Evolutionary conservation across 768 basidiomycete species (phyloP).

Genomic region (Mycena polygramma): DNA sequence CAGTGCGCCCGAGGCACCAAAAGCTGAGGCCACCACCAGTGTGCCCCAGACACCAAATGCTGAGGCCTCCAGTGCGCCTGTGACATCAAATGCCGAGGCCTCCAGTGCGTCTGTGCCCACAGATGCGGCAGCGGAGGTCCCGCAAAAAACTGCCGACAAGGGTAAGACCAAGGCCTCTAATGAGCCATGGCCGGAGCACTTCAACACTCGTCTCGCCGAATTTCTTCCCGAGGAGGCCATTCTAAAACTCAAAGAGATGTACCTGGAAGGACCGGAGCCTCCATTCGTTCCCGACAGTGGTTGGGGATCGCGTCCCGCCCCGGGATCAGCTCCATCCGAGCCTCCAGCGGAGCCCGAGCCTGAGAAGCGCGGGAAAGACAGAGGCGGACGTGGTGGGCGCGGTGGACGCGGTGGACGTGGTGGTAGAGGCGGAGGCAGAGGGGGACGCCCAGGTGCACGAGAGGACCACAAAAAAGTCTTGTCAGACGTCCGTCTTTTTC

Average conservation of each 20-base stretch:
- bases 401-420: constrained; percentile 59
- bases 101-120: constrained; percentile 33
- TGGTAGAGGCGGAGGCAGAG: constrained; percentile 60
- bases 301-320: constrained; percentile 68
- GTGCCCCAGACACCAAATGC: constrained; percentile 68
- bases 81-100: constrained; percentile 61
- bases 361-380: constrained; percentile 49
- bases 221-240: constrained; percentile 77
- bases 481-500: constrained; percentile 76
- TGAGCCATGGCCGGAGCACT: constrained; percentile 77
- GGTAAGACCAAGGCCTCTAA: constrained; percentile 40
- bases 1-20: constrained; percentile 53
- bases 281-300: constrained; percentile 81
- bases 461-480: constrained; percentile 82
- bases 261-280: constrained; percentile 84
- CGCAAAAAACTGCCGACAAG: constrained; percentile 24
- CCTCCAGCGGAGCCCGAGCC: constrained; percentile 43
- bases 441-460: constrained; percentile 51
- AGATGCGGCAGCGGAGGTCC: constrained; percentile 26
- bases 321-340: constrained; percentile 33
- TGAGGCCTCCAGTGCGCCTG: constrained; percentile 57
- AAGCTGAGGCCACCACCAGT: constrained; percentile 50
- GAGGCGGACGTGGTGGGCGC: constrained; percentile 56
- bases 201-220: constrained; percentile 65
- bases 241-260: constrained; percentile 76